Conservation (phyloP, 2,329 filamentous ascomycete species). For the Fusarium scirpi region DNA sequence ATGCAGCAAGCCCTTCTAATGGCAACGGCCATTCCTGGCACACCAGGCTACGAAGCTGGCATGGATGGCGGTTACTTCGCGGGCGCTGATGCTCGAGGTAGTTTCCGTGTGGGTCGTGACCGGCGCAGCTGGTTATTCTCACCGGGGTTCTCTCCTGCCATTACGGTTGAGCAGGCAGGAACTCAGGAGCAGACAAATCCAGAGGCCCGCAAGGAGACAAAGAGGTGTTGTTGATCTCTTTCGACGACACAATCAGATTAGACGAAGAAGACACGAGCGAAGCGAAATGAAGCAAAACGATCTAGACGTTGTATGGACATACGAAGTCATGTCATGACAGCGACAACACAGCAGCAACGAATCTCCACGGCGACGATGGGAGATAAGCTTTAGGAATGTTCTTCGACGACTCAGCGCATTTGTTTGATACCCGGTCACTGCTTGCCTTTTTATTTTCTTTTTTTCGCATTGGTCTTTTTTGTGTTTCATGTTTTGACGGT, state of each 20-base stretch:
- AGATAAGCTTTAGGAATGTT: conserved; percentile 32
- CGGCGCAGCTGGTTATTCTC: conserved; percentile 70
- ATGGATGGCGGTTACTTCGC: conserved; percentile 66
- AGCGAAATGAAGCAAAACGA: conserved; percentile 9
- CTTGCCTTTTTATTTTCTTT: background rate
- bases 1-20: conserved; percentile 69
- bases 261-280: conserved; percentile 5
- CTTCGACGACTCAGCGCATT: conserved; percentile 33
- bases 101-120: conserved; percentile 69
- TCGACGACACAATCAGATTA: background rate
- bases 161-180: conserved; percentile 60
- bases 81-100: conserved; percentile 58
- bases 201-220: conserved; percentile 43
- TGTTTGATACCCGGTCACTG: conserved; percentile 47
- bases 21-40: conserved; percentile 65
- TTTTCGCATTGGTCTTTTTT: conserved; percentile 22
- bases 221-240: conserved; percentile 48
- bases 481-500: conserved; percentile 32
- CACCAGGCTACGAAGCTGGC: conserved; percentile 59
- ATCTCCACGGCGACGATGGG: conserved; percentile 21
- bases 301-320: conserved; percentile 25
- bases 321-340: conserved; percentile 13
- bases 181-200: conserved; percentile 47
- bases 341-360: conserved; percentile 13
- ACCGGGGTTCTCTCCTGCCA: conserved; percentile 64